These are phyloP conservation scores for Sphaerulina populicola DNA, from an alignment of 2,329 filamentous ascomycete species.

Conservation along the genomic window DNA sequence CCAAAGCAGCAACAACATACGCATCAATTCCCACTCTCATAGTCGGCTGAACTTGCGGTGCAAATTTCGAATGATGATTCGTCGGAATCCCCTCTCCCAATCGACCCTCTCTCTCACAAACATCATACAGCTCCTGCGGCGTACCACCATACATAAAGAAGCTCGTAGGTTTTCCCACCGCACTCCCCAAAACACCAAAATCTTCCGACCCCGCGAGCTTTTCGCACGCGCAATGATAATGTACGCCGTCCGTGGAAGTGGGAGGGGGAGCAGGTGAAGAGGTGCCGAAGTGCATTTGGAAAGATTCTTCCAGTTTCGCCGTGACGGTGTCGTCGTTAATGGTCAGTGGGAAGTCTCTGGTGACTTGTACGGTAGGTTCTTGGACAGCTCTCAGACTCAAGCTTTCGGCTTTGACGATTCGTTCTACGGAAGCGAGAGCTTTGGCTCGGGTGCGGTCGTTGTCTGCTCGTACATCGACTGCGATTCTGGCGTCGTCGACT, in stretches of 20 bases:
- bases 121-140: constrained; percentile 45
- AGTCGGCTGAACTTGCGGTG: constrained; percentile 52
- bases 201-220: constrained; percentile 48
- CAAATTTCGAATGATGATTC: constrained; percentile 54
- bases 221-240: constrained; percentile 36
- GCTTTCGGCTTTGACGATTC: constrained; percentile 51
- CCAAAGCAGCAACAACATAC: constrained; percentile 32
- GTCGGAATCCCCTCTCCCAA: constrained; percentile 46
- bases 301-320: constrained; percentile 37
- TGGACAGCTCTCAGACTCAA: constrained; percentile 40
- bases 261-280: neutral
- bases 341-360: constrained; percentile 42
- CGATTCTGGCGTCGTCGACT: constrained; percentile 46
- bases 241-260: constrained; percentile 15
- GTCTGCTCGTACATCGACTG: constrained; percentile 48
- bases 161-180: constrained; percentile 42
- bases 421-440: constrained; percentile 42
- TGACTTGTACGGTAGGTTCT: constrained; percentile 39
- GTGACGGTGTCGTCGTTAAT: constrained; percentile 46
- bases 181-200: constrained; percentile 49
- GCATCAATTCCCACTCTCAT: constrained; percentile 43
- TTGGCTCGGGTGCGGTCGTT: constrained; percentile 40
- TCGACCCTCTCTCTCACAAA: constrained; percentile 40
- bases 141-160: constrained; percentile 53
- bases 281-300: constrained; percentile 39